Percentiles rank a stretch among this genome's conserved stretches.
phyloP scores from a whole-genome alignment of 2,329 filamentous ascomycete genomes.

The Arthrobotrys iridis region DNA sequence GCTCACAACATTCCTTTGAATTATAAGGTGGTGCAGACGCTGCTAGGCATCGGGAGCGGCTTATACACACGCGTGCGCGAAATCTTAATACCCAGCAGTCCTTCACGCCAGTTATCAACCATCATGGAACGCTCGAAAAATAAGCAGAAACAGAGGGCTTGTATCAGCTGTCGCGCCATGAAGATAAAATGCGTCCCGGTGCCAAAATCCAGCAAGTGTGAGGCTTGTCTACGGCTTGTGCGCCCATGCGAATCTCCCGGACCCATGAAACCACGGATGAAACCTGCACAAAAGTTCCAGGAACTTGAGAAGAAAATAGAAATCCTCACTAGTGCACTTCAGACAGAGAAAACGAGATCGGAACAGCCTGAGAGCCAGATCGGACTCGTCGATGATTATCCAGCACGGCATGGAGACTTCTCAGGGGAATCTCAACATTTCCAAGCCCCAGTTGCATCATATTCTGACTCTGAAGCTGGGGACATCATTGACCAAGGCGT shows the following conservation, averaged over 20 bases:
- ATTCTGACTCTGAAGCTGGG: background rate
- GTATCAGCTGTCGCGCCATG: conserved; percentile 17
- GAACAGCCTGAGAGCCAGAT: background rate
- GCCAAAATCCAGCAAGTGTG: conserved; percentile 15
- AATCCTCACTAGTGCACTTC: conserved; percentile 1
- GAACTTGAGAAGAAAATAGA: conserved; percentile 24
- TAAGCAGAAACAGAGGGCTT: conserved; percentile 14
- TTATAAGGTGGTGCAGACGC: no score
- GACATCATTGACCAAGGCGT: conserved; percentile 8
- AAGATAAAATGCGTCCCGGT: conserved; percentile 29
- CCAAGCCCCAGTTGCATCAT: background rate
- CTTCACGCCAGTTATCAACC: background rate
- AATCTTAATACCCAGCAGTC: no score
- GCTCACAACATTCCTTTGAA: no score
- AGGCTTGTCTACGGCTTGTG: conserved; percentile 6
- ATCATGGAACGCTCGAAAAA: conserved; percentile 10
- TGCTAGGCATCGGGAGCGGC: no score
- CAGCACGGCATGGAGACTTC: background rate
- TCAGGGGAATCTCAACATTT: background rate
- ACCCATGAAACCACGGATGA: conserved; percentile 20
- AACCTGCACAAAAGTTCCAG: conserved; percentile 9
- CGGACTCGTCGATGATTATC: background rate
- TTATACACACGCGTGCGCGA: no score
- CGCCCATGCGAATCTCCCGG: conserved; percentile 9
- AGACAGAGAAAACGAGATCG: background rate